Percentiles rank a stretch among this genome's conserved stretches.
phyloP scores from a whole-genome alignment of 75 land plant genomes.

The Chamaecyparis obtusa region DNA sequence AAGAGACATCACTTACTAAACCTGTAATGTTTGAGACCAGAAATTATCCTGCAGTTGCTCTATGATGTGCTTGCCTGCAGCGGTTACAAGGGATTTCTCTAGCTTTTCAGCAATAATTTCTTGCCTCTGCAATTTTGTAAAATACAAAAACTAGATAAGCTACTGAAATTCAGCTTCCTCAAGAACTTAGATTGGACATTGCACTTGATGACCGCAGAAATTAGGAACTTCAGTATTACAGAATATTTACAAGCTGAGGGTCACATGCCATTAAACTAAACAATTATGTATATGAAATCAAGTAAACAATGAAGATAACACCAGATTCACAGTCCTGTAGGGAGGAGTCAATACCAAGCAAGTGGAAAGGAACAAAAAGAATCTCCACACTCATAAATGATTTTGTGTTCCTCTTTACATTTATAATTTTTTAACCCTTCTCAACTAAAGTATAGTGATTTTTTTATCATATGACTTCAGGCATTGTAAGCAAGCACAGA shows the following conservation, averaged over 20 bases:
- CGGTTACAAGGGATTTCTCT: not conserved
- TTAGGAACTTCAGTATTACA: not conserved
- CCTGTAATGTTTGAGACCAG: conserved; percentile 6
- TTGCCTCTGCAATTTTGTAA: not conserved
- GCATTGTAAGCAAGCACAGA: not conserved
- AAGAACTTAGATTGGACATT: not conserved
- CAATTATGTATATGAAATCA: not conserved
- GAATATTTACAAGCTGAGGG: not conserved
- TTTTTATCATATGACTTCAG: not conserved
- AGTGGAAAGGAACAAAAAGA: not conserved
- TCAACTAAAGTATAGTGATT: not conserved
- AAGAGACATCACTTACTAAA: conserved; percentile 11
- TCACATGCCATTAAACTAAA: not conserved
- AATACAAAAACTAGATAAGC: not conserved
- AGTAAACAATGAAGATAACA: not conserved
- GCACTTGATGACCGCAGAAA: not conserved
- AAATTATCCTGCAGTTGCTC: not conserved
- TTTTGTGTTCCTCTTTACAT: not conserved
- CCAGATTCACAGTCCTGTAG: not conserved
- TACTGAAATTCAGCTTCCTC: not conserved
- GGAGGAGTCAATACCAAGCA: not conserved
- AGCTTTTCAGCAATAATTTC: not conserved
- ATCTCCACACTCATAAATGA: not conserved
- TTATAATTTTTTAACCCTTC: not conserved
- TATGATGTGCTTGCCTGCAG: not conserved